Evolutionary conservation across 1,284 basidiomycete genomes (phyloP).

Genomic region (Ganoderma lucidum): DNA sequence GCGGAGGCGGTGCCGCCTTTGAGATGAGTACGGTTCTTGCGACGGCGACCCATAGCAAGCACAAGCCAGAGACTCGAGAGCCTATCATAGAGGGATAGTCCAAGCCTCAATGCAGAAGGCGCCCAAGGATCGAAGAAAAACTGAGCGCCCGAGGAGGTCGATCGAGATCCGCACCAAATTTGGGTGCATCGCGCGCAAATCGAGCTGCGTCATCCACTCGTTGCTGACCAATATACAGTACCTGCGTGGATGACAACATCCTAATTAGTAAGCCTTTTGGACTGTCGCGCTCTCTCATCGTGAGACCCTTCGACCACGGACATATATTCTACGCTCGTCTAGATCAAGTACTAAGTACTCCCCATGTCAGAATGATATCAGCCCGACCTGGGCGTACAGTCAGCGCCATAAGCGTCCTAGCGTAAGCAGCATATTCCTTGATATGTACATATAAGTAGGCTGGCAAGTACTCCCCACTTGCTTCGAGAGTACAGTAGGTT

Average conservation of each 20-base stretch:
- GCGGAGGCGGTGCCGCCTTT: slow-evolving; percentile 59
- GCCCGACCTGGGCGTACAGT: slow-evolving; percentile 10
- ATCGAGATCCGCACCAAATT: not conserved
- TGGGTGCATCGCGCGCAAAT: not conserved
- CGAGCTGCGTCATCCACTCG: not conserved
- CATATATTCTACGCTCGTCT: not conserved
- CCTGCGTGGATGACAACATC: not conserved
- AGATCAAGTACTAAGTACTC: too few species aligned
- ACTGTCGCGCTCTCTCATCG: not conserved
- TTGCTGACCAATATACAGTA: too few species aligned
- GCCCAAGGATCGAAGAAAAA: slow-evolving; percentile 1
- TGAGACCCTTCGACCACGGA: not conserved
- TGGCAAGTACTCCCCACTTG: not conserved
- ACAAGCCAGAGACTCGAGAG: not conserved
- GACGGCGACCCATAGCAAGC: slow-evolving; percentile 71
- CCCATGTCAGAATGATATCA: slow-evolving; percentile 2
- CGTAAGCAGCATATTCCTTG: not conserved
- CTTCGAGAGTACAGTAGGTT: not conserved
- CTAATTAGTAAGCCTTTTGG: too few species aligned
- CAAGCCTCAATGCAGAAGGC: not conserved
- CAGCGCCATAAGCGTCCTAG: slow-evolving; percentile 12
- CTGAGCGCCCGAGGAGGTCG: not conserved
- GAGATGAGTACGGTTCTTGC: slow-evolving; percentile 89
- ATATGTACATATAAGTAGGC: not conserved
- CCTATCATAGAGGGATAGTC: not conserved